Conservation (phyloP, 106 monocot genomes). For the Phalaenopsis equestris region DNA sequence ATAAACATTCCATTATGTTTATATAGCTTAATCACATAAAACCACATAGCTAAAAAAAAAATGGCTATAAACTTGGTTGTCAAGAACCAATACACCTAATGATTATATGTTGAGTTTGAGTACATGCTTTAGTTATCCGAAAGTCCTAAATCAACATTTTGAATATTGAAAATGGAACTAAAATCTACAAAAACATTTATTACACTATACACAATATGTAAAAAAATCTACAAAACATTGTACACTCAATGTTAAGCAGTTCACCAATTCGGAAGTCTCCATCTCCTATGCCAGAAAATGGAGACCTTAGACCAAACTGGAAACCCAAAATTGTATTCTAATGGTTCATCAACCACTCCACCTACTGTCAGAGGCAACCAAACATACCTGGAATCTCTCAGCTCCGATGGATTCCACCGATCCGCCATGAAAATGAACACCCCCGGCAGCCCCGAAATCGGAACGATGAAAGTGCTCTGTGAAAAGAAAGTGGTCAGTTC, state of each 20-base stretch:
- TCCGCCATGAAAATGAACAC: conserved; percentile 90
- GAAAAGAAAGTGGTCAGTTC: conserved; percentile 76
- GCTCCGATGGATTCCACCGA: conserved; percentile 75
- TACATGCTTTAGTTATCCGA: no score
- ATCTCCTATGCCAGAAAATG: conserved; percentile 63
- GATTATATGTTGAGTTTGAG: no score
- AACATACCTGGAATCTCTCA: conserved; percentile 88
- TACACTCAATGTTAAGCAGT: background rate
- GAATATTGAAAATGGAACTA: no score
- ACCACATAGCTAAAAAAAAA: no score
- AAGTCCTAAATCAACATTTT: no score
- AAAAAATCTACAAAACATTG: background rate
- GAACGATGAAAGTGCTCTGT: conserved; percentile 73
- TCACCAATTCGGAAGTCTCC: conserved; percentile 43
- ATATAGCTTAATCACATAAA: no score
- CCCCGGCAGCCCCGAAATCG: conserved; percentile 53
- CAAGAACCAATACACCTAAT: no score
- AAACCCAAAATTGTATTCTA: conserved; percentile 75
- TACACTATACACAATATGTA: background rate
- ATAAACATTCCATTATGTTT: no score
- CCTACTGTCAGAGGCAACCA: conserved; percentile 82
- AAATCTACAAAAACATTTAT: conserved; percentile 1
- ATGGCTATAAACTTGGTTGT: no score
- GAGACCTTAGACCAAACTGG: conserved; percentile 63
- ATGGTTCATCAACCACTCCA: conserved; percentile 73